A percentile compares a stretch with the other conserved stretches of the same genome.
These are phyloP conservation scores for Amylostereum areolatum DNA, from an alignment of 1,284 basidiomycete genomes.

Conservation along the genomic window DNA sequence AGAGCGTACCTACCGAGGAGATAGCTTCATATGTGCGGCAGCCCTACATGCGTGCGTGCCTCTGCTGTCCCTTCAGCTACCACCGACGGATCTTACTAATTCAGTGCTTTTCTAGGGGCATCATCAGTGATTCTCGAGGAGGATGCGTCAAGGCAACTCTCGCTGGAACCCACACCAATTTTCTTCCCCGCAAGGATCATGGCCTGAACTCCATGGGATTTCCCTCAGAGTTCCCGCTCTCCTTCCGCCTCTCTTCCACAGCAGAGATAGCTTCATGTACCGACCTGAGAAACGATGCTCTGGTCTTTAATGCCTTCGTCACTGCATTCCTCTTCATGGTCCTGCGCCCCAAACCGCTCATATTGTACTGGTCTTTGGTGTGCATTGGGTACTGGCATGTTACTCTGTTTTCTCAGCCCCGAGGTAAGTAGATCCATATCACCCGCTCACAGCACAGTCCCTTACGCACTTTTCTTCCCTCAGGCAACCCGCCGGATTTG, in stretches of 20 bases:
- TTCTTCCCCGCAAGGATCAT: conserved; percentile 49
- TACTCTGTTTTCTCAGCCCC: conserved; percentile 74
- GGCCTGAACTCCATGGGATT: conserved; percentile 75
- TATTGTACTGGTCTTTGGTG: conserved; percentile 73
- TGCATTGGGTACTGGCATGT: conserved; percentile 89
- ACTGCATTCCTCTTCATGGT: conserved; percentile 66
- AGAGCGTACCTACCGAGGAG: conserved; percentile 71
- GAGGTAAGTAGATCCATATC: too few relatives aligned
- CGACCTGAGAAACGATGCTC: conserved; percentile 63
- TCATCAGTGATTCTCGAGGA: conserved; percentile 59
- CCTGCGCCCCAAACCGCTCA: conserved; percentile 65
- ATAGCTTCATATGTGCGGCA: conserved; percentile 81
- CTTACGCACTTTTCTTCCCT: too few relatives aligned
- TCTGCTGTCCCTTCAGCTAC: conserved; percentile 1
- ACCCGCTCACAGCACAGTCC: too few relatives aligned
- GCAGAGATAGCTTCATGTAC: conserved; percentile 51
- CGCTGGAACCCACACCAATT: conserved; percentile 68
- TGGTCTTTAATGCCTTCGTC: conserved; percentile 67
- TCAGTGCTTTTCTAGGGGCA: conserved; percentile 43
- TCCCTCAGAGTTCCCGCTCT: conserved; percentile 66
- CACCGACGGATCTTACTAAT: neutral
- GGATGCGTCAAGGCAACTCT: conserved; percentile 75
- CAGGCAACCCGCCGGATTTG: conserved; percentile 62
- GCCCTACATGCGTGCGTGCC: conserved; percentile 68
- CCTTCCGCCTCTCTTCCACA: conserved; percentile 40